Evolutionary conservation across 2,329 filamentous ascomycete genomes (phyloP).

Genomic region (Whalleya microplaca): DNA sequence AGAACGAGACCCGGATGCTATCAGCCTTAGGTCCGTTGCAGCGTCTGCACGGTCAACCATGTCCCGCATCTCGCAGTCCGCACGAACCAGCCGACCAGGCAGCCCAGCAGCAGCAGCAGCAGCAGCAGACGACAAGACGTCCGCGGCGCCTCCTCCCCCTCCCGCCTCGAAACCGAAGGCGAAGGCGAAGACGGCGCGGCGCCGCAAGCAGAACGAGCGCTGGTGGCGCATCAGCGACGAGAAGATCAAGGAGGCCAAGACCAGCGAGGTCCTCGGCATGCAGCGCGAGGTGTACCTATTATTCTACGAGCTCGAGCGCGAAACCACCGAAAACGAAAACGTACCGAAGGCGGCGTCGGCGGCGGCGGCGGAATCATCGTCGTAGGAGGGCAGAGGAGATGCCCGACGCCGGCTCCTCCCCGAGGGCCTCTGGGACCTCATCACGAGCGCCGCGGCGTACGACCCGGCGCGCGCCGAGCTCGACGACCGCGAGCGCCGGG

Average conservation of each 20-base stretch:
- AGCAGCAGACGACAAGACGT: too few species aligned
- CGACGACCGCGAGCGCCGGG: background rate
- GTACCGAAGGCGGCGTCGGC: background rate
- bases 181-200: slow-evolving; percentile 29
- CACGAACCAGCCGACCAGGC: slow-evolving; percentile 35
- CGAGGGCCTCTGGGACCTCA: background rate
- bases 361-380: background rate
- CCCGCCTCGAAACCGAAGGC: background rate
- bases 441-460: background rate
- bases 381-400: background rate
- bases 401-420: background rate
- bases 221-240: slow-evolving; percentile 99
- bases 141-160: slow-evolving; percentile 16
- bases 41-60: slow-evolving; percentile 60
- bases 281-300: slow-evolving; percentile 94
- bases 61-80: slow-evolving; percentile 50
- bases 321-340: slow-evolving; percentile 28
- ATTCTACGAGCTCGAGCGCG: slow-evolving; percentile 85
- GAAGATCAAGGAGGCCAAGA: slow-evolving; percentile 93
- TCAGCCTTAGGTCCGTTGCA: slow-evolving; percentile 59
- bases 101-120: slow-evolving; percentile 31
- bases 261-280: slow-evolving; percentile 87
- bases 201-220: slow-evolving; percentile 68
- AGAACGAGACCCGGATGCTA: slow-evolving; percentile 52
- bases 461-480: too few species aligned